Percentiles rank a stretch among this genome's conserved stretches.
These are phyloP conservation scores for Solanum dulcamara DNA, from an alignment of 257 asterid species.

Conservation along the genomic window DNA sequence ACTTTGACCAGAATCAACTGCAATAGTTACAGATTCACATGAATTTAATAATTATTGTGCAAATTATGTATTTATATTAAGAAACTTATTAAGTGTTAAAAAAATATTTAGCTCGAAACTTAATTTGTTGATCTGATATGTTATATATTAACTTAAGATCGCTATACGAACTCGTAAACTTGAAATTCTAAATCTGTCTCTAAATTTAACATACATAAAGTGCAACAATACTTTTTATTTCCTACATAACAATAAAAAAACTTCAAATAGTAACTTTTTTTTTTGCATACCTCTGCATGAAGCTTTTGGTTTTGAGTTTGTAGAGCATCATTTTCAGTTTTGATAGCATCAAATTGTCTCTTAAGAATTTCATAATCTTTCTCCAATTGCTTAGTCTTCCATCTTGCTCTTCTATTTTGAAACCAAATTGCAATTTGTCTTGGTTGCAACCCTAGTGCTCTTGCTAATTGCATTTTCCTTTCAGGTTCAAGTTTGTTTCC, in stretches of 20 bases:
- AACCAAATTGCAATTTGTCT: slow-evolving; percentile 64
- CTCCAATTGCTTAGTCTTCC: slow-evolving; percentile 62
- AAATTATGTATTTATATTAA: no score
- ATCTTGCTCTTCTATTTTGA: slow-evolving; percentile 60
- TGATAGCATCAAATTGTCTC: slow-evolving; percentile 44
- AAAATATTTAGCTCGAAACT: no score
- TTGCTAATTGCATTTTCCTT: slow-evolving; percentile 54
- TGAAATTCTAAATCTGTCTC: no score
- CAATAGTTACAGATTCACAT: no score
- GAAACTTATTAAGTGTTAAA: no score
- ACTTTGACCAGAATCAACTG: no score
- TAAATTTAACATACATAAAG: background rate
- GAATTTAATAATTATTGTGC: no score
- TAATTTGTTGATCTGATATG: no score
- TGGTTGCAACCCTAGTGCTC: slow-evolving; percentile 53
- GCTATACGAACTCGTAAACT: no score
- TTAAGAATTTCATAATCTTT: slow-evolving; percentile 45
- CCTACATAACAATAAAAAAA: background rate
- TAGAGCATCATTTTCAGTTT: slow-evolving; percentile 50
- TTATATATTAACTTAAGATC: no score
- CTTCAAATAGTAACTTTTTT: background rate
- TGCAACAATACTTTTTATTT: background rate
- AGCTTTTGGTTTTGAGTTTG: slow-evolving; percentile 48
- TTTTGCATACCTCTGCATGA: slow-evolving; percentile 34
- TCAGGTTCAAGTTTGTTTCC: slow-evolving; percentile 60